A percentile compares a stretch with the other conserved stretches of the same genome.
These are phyloP conservation scores for Globisporangium echinulatum DNA, from an alignment of 352 stramenopile species.

Conservation along the genomic window DNA sequence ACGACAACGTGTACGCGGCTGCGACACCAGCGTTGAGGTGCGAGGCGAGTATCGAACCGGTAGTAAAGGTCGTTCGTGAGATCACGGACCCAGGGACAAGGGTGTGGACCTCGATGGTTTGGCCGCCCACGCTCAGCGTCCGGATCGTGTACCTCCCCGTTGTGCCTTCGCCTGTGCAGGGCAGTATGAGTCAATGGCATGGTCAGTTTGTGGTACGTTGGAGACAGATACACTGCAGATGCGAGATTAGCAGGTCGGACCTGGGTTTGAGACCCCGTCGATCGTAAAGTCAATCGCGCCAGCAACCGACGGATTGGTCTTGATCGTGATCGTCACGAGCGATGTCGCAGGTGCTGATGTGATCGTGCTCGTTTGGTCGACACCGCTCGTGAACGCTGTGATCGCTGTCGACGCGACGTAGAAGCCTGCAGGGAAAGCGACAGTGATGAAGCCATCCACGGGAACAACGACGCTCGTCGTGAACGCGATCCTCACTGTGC, in stretches of 20 bases:
- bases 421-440: conserved; percentile 50
- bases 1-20: conserved; percentile 25
- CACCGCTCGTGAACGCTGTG: conserved; percentile 12
- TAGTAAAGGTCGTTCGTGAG: conserved; percentile 14
- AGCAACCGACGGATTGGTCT: conserved; percentile 7
- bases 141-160: conserved; percentile 34
- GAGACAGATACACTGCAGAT: background rate
- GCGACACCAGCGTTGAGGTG: conserved; percentile 25
- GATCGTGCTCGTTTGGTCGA: conserved; percentile 24
- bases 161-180: conserved; percentile 27
- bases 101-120: conserved; percentile 28
- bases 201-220: background rate
- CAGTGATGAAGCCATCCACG: conserved; percentile 11
- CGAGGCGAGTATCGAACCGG: conserved; percentile 21
- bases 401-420: conserved; percentile 24
- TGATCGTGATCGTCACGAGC: conserved; percentile 32
- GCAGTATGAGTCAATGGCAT: background rate
- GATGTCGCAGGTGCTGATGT: conserved; percentile 18
- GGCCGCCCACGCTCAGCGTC: conserved; percentile 21
- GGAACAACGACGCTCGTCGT: conserved; percentile 25
- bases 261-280: conserved; percentile 53
- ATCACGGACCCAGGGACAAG: conserved; percentile 27
- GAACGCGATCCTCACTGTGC: conserved; percentile 28
- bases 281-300: conserved; percentile 38
- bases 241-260: conserved; percentile 4